Evolutionary conservation across 164 flowering plant genomes (phyloP).

Genomic region (Brasenia schreberi): DNA sequence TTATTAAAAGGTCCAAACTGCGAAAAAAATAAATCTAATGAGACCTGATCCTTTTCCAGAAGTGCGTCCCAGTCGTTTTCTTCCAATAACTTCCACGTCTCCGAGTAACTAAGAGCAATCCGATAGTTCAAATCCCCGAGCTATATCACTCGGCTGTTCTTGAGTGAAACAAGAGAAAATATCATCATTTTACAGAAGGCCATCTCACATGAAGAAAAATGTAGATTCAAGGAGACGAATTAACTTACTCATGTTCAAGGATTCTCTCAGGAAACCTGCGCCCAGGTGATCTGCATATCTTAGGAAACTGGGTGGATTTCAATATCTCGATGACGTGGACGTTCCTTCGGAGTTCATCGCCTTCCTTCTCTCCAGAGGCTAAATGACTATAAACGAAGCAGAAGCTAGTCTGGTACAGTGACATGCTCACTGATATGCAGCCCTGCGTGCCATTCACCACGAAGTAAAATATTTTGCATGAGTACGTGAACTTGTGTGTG

Average conservation of each 20-base stretch:
- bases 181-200: background rate
- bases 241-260: constrained; percentile 68
- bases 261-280: constrained; percentile 54
- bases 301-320: constrained; percentile 53
- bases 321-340: constrained; percentile 73
- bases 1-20: background rate
- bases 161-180: background rate
- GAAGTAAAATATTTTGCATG: background rate
- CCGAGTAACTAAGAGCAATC: constrained; percentile 65
- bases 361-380: constrained; percentile 97
- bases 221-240: background rate
- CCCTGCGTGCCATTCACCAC: constrained; percentile 40
- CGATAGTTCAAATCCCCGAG: constrained; percentile 92
- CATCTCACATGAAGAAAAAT: background rate
- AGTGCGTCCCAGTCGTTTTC: constrained; percentile 79
- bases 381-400: constrained; percentile 91
- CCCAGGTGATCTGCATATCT: constrained; percentile 43
- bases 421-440: constrained; percentile 85
- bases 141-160: constrained; percentile 72
- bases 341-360: constrained; percentile 76
- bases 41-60: constrained; percentile 78
- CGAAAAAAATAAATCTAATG: too few species aligned
- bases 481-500: background rate
- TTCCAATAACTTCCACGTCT: constrained; percentile 58
- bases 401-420: constrained; percentile 76